Percentiles rank a stretch among this genome's conserved stretches.
Evolutionary conservation across 495 filamentous ascomycete genomes (phyloP).

Genomic region (Xylaria cubensis): DNA sequence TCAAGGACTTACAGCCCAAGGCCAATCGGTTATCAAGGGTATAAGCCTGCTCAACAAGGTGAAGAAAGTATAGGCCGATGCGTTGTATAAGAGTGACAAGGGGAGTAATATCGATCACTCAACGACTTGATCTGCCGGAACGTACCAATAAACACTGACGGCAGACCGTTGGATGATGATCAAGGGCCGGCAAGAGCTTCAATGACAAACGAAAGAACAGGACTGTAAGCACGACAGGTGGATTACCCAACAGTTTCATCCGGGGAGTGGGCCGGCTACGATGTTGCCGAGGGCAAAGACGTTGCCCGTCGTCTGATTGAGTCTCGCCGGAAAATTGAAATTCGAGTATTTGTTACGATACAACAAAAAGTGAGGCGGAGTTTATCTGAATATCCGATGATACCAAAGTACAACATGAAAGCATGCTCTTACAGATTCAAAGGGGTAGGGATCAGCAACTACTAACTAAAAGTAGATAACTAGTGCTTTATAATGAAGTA

Average conservation of each 20-base stretch:
- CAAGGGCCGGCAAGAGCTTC: not conserved
- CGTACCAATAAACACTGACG: not conserved
- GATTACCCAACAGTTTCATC: not conserved
- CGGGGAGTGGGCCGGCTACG: slow-evolving; percentile 4
- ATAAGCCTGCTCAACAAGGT: not conserved
- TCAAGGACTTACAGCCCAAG: too few species aligned
- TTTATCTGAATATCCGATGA: not conserved
- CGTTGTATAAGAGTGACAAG: not conserved
- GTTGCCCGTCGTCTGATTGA: not conserved
- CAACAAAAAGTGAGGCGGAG: slow-evolving; percentile 3
- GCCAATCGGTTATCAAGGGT: not conserved
- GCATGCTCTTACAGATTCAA: not conserved
- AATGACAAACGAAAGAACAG: slow-evolving; percentile 1
- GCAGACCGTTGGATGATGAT: not conserved
- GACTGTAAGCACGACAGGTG: slow-evolving; percentile 7
- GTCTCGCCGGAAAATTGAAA: not conserved
- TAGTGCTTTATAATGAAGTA: not conserved
- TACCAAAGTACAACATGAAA: not conserved
- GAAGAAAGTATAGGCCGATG: not conserved
- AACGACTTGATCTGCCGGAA: not conserved
- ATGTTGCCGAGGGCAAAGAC: slow-evolving; percentile 11
- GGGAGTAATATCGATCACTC: not conserved
- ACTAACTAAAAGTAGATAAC: not conserved
- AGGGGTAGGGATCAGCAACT: not conserved
- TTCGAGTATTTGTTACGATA: not conserved